These are phyloP conservation scores for Nicotiana noctiflora DNA, from an alignment of 257 asterid genomes.

Conservation along the genomic window DNA sequence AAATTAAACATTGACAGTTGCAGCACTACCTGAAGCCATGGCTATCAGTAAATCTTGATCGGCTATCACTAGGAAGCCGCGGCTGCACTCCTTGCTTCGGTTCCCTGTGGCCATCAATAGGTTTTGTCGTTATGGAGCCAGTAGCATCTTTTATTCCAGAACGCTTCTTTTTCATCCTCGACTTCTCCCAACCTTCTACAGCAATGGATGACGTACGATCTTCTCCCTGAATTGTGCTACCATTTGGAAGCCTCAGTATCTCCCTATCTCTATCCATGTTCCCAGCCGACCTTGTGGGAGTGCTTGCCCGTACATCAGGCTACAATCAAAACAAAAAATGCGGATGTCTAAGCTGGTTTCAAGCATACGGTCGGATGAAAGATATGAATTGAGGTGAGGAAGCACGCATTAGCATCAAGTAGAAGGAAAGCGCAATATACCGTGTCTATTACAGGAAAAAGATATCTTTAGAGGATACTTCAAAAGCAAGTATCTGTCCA, in stretches of 20 bases:
- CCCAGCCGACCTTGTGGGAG: constrained; percentile 53
- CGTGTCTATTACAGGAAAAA: not conserved
- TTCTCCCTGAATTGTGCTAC: constrained; percentile 52
- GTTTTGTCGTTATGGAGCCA: constrained; percentile 39
- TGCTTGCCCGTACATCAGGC: constrained; percentile 60
- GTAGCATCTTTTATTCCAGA: constrained; percentile 72
- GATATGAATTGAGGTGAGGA: not conserved
- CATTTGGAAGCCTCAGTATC: constrained; percentile 44
- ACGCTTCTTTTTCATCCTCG: constrained; percentile 90
- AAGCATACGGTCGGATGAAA: not conserved
- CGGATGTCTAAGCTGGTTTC: constrained; percentile 9
- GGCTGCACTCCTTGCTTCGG: constrained; percentile 63
- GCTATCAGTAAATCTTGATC: constrained; percentile 59
- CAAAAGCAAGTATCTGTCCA: not conserved
- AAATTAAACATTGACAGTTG: constrained; percentile 3
- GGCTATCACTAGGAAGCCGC: constrained; percentile 53
- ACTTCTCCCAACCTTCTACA: constrained; percentile 88
- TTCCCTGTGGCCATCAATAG: constrained; percentile 63
- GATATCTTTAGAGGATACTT: not conserved
- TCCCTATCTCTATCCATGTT: constrained; percentile 65
- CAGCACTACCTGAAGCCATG: constrained; percentile 64
- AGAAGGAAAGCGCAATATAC: not conserved
- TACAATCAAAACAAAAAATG: constrained; percentile 22
- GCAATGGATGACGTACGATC: constrained; percentile 48
- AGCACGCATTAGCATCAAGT: not conserved